Evolutionary conservation across 2,329 filamentous ascomycete species (phyloP), one percentile per base, ranked within the genome.

Genomic region (Allantophomopsis cytisporea): DNA sequence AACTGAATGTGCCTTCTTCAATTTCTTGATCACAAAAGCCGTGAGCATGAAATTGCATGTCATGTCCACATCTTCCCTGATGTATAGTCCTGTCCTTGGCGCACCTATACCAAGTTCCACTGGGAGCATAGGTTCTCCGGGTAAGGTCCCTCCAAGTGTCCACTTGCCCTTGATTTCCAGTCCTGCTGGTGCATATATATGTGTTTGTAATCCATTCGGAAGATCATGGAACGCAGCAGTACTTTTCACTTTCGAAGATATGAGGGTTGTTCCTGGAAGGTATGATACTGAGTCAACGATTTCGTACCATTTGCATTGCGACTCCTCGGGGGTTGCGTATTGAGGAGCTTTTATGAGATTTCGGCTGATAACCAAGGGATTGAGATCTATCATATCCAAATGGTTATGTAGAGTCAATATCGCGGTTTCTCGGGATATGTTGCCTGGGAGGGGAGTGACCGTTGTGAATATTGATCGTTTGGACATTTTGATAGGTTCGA

Each of bases 41-140:
- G 77, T 69, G 63, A 91, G 72, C 45, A 91, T 64, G 42, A 86
- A 63, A 51, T 87, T 89, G 62, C 85, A 93, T 41, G 72, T 72
- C 66, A 94, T 77, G 45, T 86, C 80, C 37, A 91, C 79, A 47
- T 94, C 86, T 63, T 94, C 86, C n/a, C 82, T 70, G 33, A 94
- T 63, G 54, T 87, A 93, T 11, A 94, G 63, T 0, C 85, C 86
- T 32, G 73, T 64, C 16, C 68, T 59, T 0, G 85, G 84, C 0
- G 69, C 73, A 12, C 70, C 70, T 5, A 83, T 59, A 5, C 79
- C 81, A 16, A 83, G 59, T 60, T 89, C 83, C 10, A 71, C 60
- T 0, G 74, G 66, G 50, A 80, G 70, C 21, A 67, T 64, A 1
- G 75, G 71, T 57, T 93, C 84, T 14, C 80, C 82, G 0, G 80